Conservation (phyloP, 805 yeast species). For the Hagleromyces aurorensis region DNA sequence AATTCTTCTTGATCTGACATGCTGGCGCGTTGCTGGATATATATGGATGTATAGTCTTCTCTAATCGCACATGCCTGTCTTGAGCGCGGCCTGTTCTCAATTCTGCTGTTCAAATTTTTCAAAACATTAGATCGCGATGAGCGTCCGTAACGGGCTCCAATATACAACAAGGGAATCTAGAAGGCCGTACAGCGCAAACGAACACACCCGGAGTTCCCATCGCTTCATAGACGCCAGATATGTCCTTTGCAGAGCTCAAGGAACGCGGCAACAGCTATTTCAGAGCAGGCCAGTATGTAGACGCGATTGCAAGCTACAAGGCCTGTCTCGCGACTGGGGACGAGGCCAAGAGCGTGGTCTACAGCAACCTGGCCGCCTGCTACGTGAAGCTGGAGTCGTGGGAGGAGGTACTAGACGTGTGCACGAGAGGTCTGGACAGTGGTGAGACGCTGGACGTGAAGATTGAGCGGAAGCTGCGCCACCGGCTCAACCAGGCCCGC, state of each 20-base stretch:
- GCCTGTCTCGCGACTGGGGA: slow-evolving; percentile 47
- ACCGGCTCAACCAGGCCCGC: slow-evolving; percentile 6
- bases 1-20: slow-evolving; percentile 16
- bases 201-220: background rate
- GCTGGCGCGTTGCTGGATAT: slow-evolving; percentile 4
- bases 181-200: background rate
- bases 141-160: too few species aligned
- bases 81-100: slow-evolving; percentile 1
- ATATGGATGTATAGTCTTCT: background rate
- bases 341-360: slow-evolving; percentile 44
- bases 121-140: too few species aligned
- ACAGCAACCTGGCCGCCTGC: slow-evolving; percentile 67
- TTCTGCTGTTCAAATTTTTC: too few species aligned
- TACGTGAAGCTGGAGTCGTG: slow-evolving; percentile 44
- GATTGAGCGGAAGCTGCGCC: slow-evolving; percentile 5
- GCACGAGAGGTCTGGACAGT: slow-evolving; percentile 44
- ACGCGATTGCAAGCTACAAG: slow-evolving; percentile 48
- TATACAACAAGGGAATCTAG: too few species aligned
- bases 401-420: slow-evolving; percentile 41
- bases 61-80: slow-evolving; percentile 1
- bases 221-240: background rate
- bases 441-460: too few species aligned
- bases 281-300: slow-evolving; percentile 34
- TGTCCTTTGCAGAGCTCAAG: slow-evolving; percentile 21
- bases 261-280: slow-evolving; percentile 48